Percentiles rank a stretch among this genome's conserved stretches.
Evolutionary conservation across 1,284 basidiomycete species (phyloP).

Genomic region (Moesziomyces antarcticus): DNA sequence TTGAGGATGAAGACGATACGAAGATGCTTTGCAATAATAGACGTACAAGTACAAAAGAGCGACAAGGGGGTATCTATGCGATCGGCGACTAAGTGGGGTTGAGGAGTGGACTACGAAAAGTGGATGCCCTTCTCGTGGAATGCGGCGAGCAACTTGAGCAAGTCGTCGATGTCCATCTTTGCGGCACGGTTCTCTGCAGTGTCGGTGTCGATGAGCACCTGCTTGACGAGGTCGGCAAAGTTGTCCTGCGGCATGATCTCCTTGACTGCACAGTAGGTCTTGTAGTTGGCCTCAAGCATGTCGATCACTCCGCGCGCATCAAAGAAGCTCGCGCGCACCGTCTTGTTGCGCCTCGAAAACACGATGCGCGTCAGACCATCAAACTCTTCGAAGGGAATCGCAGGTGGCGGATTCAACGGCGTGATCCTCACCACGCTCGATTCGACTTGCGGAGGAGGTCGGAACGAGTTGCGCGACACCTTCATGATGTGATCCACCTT

Average conservation of each 20-base stretch:
- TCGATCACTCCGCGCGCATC: conserved; percentile 92
- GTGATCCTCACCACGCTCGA: conserved; percentile 89
- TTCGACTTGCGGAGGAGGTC: conserved; percentile 95
- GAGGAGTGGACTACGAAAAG: conserved; percentile 73
- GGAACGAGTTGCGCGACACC: conserved; percentile 94
- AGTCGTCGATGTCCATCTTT: conserved; percentile 85
- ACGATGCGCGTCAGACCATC: conserved; percentile 92
- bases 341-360: conserved; percentile 91
- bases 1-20: conserved; percentile 6
- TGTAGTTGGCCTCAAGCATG: conserved; percentile 92
- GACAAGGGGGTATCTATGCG: conserved; percentile 13
- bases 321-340: conserved; percentile 81
- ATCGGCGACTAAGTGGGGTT: neutral
- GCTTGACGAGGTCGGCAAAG: conserved; percentile 74
- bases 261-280: conserved; percentile 90
- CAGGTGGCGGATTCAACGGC: conserved; percentile 93
- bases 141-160: conserved; percentile 79
- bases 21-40: conserved; percentile 1
- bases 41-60: conserved; percentile 9
- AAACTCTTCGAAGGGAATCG: conserved; percentile 95
- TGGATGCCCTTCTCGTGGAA: conserved; percentile 86
- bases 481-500: conserved; percentile 98
- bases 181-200: conserved; percentile 79
- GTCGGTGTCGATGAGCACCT: conserved; percentile 77
- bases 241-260: conserved; percentile 42